Conservation (phyloP, 1,284 basidiomycete genomes). For the Coniferiporia weirii region DNA sequence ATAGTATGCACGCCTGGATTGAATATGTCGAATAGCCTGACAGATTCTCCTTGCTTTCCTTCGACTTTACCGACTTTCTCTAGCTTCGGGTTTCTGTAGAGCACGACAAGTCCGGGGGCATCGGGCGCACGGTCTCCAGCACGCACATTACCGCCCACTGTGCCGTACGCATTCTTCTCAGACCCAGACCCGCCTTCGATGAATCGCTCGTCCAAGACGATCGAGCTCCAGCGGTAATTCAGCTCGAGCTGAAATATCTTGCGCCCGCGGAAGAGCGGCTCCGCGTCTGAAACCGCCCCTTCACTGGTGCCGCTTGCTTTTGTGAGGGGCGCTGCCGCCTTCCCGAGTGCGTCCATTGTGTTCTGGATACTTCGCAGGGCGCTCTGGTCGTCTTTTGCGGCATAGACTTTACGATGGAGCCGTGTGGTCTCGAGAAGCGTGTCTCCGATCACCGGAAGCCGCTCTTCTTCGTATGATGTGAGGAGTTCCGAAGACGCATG, state of each 20-base stretch:
- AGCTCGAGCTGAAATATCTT: conserved; percentile 21
- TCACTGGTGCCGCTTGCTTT: not conserved
- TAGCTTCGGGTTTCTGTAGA: not conserved
- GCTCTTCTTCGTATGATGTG: conserved; percentile 10
- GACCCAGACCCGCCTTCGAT: not conserved
- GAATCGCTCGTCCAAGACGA: conserved; percentile 19
- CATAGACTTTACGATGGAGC: not conserved
- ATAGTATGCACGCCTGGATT: conserved; percentile 14
- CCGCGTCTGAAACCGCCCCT: not conserved
- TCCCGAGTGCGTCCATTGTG: not conserved
- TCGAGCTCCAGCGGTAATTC: conserved; percentile 22
- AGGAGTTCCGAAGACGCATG: not conserved
- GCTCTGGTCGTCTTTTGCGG: not conserved
- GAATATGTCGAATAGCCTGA: not conserved
- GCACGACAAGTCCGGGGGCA: conserved; percentile 14
- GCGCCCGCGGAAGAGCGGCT: conserved; percentile 5
- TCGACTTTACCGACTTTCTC: not conserved
- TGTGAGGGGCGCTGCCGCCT: not conserved
- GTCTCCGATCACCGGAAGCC: not conserved
- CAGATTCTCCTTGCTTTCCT: not conserved
- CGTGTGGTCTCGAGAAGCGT: not conserved
- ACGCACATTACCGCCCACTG: not conserved
- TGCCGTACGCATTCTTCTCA: conserved; percentile 6
- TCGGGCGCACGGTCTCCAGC: conserved; percentile 23
- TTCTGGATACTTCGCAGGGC: not conserved